Conservation (phyloP, 2,329 filamentous ascomycete genomes). For the Aureobasidium sp. region DNA sequence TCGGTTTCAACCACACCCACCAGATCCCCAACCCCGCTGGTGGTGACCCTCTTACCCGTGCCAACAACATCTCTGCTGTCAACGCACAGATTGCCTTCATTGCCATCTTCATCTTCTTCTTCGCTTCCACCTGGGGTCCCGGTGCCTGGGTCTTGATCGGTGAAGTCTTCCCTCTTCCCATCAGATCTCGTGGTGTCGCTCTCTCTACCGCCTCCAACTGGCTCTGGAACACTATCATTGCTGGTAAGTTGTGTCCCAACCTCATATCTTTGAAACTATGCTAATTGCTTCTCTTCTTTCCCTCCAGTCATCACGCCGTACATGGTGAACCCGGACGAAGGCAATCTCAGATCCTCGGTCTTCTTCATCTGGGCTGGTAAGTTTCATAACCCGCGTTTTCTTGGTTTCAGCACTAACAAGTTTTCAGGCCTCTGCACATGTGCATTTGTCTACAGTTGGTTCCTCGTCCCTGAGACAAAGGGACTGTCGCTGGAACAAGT, state of each 20-base stretch:
- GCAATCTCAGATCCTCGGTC: constrained; percentile 25
- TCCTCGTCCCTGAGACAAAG: constrained; percentile 48
- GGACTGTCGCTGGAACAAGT: constrained; percentile 71
- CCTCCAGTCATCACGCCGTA: not conserved
- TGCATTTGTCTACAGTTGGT: constrained; percentile 55
- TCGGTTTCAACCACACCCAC: constrained; percentile 29
- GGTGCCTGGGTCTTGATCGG: constrained; percentile 66
- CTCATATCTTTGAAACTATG: not conserved
- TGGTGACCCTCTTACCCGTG: constrained; percentile 33
- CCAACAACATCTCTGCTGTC: constrained; percentile 33
- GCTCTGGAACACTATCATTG: constrained; percentile 64
- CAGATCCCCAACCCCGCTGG: constrained; percentile 26
- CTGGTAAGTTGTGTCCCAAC: constrained; percentile 54
- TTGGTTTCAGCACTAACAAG: too few species aligned
- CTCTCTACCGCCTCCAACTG: constrained; percentile 85
- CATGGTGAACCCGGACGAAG: not conserved
- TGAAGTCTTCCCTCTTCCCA: constrained; percentile 83
- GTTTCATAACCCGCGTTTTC: too few species aligned
- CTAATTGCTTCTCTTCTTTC: not conserved
- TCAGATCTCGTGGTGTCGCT: constrained; percentile 78
- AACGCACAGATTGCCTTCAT: constrained; percentile 76
- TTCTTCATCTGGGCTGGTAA: constrained; percentile 34
- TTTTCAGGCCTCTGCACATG: too few species aligned
- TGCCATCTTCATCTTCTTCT: constrained; percentile 88
- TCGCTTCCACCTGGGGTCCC: constrained; percentile 81